Conservation (phyloP, 148 eudicot species). For the Dysphania ambrosioides region DNA sequence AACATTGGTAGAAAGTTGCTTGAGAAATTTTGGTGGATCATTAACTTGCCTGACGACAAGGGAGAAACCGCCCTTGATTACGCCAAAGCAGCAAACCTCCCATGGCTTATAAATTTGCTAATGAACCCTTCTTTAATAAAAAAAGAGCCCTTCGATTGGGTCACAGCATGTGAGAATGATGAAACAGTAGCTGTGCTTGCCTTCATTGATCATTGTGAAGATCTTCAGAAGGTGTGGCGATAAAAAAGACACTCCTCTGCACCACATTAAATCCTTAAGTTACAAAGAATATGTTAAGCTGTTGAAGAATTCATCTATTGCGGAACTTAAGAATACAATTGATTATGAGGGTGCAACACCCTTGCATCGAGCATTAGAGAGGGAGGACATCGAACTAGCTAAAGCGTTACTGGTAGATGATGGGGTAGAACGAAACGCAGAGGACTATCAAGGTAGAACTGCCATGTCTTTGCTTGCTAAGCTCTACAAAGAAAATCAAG, state of each 20-base stretch:
- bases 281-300: not conserved
- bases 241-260: slow-evolving; percentile 18
- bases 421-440: not conserved
- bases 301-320: not conserved
- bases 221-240: slow-evolving; percentile 8
- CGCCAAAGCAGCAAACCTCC: not conserved
- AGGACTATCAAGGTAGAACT: not conserved
- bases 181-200: not conserved
- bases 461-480: not conserved
- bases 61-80: not conserved
- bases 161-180: slow-evolving; percentile 10
- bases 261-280: not conserved
- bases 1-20: not conserved
- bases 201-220: not conserved
- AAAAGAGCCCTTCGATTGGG: not conserved
- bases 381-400: not conserved
- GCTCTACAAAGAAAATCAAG: not conserved
- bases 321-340: not conserved
- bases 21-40: not conserved
- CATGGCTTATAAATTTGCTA: not conserved
- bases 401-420: not conserved
- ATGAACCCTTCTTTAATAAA: no score
- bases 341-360: slow-evolving; percentile 14
- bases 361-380: slow-evolving; percentile 17
- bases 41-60: not conserved